Evolutionary conservation across 805 yeast genomes (phyloP), one percentile per base, ranked within the genome.

Genomic region (Metahyphopichia silvanorum): DNA sequence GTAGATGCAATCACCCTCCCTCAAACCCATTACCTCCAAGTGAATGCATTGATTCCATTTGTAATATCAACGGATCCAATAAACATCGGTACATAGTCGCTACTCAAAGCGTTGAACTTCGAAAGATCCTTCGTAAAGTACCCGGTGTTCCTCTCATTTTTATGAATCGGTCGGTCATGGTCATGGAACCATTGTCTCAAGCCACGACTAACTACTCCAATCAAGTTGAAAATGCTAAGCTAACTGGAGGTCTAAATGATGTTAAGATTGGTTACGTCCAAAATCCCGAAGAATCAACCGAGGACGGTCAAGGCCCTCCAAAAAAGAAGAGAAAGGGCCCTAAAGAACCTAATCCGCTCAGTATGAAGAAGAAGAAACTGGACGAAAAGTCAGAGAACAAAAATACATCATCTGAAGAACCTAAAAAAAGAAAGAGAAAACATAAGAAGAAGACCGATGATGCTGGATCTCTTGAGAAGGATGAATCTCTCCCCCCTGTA

Each of bases 81-180:
- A 88, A 89, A 58, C 96, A 88, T 57, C 76, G 98, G 45, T 93
- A 91, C 54, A 71, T 86, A 18, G 86, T 93, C 9, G 97, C 95
- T 1, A 74, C 91, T 0, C 97, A 89, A 52, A 79, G 85, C 47
- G 74, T 76, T 16, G 70, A 74, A 17, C 65, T 89, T 33, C 74
- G 98, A 45, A 74, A 76, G 35, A 64, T 67, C 29, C 66, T 93
- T 39, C 72, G 98, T 44, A 66, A 66, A 19, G 68, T 88, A 8
- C 95, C 98, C 1, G 98, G 96, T 9, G 83, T 87, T 1, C 98
- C 98, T 1, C 58, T 93, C 43, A 66, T 91, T 7, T 89, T 84
- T 55, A 79, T 93, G 77, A 81, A 84, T 50, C 71, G 96, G 39
- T 78, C 96, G 1, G 98, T 93, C 12, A 86, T 93, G 91, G 80